phyloP scores from a whole-genome alignment of 495 filamentous ascomycete species.

The Podospora pseudopauciseta region DNA sequence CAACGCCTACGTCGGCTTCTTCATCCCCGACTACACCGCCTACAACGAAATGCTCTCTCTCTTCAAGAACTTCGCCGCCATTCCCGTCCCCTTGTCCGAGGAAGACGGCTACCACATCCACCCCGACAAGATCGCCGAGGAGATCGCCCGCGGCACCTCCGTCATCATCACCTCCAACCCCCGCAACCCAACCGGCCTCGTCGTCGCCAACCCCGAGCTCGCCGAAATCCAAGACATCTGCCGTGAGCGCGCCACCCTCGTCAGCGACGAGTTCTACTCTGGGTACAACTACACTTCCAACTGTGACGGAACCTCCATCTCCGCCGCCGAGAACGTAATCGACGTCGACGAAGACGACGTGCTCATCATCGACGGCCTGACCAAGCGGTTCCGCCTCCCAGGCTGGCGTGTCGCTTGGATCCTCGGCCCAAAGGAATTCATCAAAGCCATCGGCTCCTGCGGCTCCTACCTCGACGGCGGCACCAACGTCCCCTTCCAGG shows the following conservation, averaged over 20 bases:
- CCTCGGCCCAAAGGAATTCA: constrained; percentile 91
- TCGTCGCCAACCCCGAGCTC: constrained; percentile 75
- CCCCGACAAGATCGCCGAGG: constrained; percentile 84
- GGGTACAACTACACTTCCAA: constrained; percentile 90
- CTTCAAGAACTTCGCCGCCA: constrained; percentile 88
- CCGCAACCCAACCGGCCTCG: constrained; percentile 88
- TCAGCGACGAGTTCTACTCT: constrained; percentile 96
- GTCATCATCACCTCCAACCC: constrained; percentile 97
- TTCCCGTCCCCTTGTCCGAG: constrained; percentile 79
- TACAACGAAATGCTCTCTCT: constrained; percentile 96
- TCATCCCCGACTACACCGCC: constrained; percentile 72
- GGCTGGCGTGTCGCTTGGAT: constrained; percentile 98
- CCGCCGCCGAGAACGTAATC: constrained; percentile 82
- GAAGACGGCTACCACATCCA: constrained; percentile 88
- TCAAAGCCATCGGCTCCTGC: constrained; percentile 88
- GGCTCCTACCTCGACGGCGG: constrained; percentile 96
- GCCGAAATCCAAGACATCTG: constrained; percentile 88
- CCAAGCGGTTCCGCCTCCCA: constrained; percentile 93
- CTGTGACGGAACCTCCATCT: constrained; percentile 86
- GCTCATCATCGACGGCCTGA: constrained; percentile 90
- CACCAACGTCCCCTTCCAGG: constrained; percentile 91
- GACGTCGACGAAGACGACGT: constrained; percentile 67
- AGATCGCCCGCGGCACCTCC: constrained; percentile 79
- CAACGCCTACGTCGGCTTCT: constrained; percentile 87
- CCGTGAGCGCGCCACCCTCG: constrained; percentile 81